phyloP scores from a whole-genome alignment of 2,329 filamentous ascomycete genomes.

The Claviceps monticola region DNA sequence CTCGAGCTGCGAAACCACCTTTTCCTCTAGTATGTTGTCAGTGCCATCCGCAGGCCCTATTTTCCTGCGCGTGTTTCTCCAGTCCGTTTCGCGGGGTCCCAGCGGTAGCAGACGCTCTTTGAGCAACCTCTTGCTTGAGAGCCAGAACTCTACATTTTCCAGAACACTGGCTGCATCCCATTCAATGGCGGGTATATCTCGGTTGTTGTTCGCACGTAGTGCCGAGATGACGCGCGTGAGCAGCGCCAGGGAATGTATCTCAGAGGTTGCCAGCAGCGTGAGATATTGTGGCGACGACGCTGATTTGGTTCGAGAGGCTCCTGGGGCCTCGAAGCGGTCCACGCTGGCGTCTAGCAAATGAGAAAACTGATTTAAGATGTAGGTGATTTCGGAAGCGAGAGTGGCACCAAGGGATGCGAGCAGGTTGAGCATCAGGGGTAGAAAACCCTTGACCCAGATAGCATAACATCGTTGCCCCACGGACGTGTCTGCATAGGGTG shows the following conservation, averaged over 20 bases:
- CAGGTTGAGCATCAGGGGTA: constrained; percentile 81
- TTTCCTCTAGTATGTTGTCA: constrained; percentile 60
- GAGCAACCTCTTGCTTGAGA: constrained; percentile 54
- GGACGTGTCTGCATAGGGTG: constrained; percentile 62
- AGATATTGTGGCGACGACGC: constrained; percentile 46
- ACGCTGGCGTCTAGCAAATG: constrained; percentile 61
- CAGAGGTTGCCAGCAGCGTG: constrained; percentile 58
- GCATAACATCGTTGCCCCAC: constrained; percentile 62
- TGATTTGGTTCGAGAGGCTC: constrained; percentile 37
- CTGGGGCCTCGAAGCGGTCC: constrained; percentile 52
- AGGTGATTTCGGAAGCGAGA: constrained; percentile 70
- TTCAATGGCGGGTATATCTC: constrained; percentile 57
- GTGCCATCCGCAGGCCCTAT: constrained; percentile 22
- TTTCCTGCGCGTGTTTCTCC: constrained; percentile 30
- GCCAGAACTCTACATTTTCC: constrained; percentile 74
- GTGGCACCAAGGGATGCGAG: constrained; percentile 68
- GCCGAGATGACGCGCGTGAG: constrained; percentile 58
- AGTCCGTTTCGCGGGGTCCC: constrained; percentile 57
- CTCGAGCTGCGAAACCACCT: constrained; percentile 56
- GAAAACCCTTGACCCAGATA: constrained; percentile 79
- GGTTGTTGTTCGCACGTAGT: constrained; percentile 50
- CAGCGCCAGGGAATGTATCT: constrained; percentile 66
- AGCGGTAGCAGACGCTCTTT: constrained; percentile 61
- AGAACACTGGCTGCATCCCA: constrained; percentile 62
- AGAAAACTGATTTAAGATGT: constrained; percentile 82